phyloP scores from a whole-genome alignment of 1,284 basidiomycete species.

The Ceratobasidium theobromae region DNA sequence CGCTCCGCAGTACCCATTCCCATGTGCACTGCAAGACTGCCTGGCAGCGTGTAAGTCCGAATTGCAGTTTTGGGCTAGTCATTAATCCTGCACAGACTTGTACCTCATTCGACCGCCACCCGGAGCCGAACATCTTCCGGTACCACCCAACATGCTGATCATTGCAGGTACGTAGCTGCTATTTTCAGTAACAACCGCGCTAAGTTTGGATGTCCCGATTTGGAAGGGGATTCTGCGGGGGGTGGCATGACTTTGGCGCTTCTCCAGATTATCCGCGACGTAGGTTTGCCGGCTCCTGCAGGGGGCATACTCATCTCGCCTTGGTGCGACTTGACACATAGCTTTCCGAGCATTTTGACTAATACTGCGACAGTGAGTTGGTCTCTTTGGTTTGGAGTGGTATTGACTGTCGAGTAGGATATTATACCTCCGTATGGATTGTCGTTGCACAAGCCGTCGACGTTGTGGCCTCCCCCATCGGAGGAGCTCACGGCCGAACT shows the following conservation, averaged over 20 bases:
- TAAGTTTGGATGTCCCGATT: conserved; percentile 33
- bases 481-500: conserved; percentile 14
- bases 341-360: conserved; percentile 47
- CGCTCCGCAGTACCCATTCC: conserved; percentile 94
- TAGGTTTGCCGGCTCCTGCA: conserved; percentile 58
- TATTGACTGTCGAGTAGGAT: conserved; percentile 47
- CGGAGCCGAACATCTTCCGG: conserved; percentile 68
- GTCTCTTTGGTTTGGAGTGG: neutral
- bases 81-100: conserved; percentile 55
- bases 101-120: conserved; percentile 74
- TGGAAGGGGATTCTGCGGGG: conserved; percentile 83
- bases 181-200: neutral
- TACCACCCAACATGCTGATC: conserved; percentile 82
- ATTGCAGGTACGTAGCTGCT: conserved; percentile 68
- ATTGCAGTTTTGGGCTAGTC: neutral
- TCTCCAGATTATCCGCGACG: conserved; percentile 74
- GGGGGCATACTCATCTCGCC: conserved; percentile 36
- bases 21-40: conserved; percentile 88
- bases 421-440: conserved; percentile 64
- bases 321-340: conserved; percentile 45
- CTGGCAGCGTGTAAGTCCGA: conserved; percentile 70
- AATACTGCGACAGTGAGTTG: conserved; percentile 49
- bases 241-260: conserved; percentile 85
- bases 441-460: conserved; percentile 79
- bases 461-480: conserved; percentile 85